A percentile compares a stretch with the other conserved stretches of the same genome.
phyloP scores from a whole-genome alignment of 2,329 filamentous ascomycete genomes.

The Calonectria pseudoturangicola region DNA sequence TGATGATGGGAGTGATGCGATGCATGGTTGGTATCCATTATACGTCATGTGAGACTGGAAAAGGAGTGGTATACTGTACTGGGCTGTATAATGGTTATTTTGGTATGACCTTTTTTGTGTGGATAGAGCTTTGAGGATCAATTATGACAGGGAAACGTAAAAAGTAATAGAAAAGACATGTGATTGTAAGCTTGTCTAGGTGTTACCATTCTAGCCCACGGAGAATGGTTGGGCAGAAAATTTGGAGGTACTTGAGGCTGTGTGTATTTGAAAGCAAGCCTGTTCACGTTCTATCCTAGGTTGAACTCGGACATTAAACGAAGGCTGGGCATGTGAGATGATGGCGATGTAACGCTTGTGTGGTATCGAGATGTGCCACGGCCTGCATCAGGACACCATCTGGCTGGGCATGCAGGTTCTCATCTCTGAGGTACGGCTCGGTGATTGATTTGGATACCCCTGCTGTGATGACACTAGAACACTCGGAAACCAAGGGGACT shows the following conservation, averaged over 20 bases:
- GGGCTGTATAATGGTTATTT: too few species aligned
- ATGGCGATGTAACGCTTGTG: slow-evolving; percentile 9
- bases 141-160: neutral
- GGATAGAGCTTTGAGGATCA: neutral
- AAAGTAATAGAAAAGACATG: neutral
- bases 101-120: neutral
- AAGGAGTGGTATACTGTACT: too few species aligned
- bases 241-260: neutral
- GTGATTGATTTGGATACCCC: slow-evolving; percentile 7
- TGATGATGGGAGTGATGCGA: too few species aligned
- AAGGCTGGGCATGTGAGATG: neutral
- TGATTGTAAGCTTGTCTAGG: neutral
- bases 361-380: slow-evolving; percentile 10
- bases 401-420: neutral
- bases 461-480: neutral
- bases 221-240: neutral
- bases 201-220: neutral
- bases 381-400: slow-evolving; percentile 9
- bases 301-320: too few species aligned
- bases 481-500: slow-evolving; percentile 4
- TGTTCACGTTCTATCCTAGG: neutral
- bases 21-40: too few species aligned
- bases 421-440: neutral
- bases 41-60: too few species aligned
- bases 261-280: neutral